phyloP scores from a whole-genome alignment of 192 early-diverging fungal genomes.

The Entomortierella lignicola region DNA sequence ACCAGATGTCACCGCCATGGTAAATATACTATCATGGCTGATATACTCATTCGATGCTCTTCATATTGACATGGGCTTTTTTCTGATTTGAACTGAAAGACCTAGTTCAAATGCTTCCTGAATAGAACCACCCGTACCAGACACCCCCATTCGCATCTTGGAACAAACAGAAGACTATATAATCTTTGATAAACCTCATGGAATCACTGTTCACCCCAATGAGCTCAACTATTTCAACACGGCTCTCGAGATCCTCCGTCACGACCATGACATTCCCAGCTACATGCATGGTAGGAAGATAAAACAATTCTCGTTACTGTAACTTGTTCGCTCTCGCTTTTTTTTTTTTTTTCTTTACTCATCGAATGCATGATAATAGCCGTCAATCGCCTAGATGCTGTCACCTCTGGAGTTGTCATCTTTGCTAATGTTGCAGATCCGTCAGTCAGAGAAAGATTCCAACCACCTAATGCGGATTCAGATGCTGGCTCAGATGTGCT shows the following conservation, averaged over 20 bases:
- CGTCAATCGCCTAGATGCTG: conserved; percentile 40
- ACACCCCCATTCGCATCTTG: conserved; percentile 32
- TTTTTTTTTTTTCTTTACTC: background rate
- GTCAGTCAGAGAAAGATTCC: conserved; percentile 29
- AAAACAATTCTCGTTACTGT: no score
- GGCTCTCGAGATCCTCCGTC: conserved; percentile 42
- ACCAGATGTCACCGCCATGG: conserved; percentile 47
- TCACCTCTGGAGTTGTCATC: conserved; percentile 47
- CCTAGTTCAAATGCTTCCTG: no score
- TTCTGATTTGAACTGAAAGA: no score
- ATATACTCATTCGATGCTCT: background rate
- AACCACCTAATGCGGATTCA: background rate
- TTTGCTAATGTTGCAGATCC: conserved; percentile 44
- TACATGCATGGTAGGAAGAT: conserved; percentile 43
- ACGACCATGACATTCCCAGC: conserved; percentile 39
- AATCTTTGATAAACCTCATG: conserved; percentile 46
- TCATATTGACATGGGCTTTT: background rate
- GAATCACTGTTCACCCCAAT: conserved; percentile 49
- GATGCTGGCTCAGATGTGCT: conserved; percentile 3
- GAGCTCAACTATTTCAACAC: conserved; percentile 48
- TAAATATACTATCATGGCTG: background rate
- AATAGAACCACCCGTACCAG: conserved; percentile 40
- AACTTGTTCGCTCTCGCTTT: no score
- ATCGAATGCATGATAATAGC: conserved; percentile 5
- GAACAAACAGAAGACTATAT: conserved; percentile 42